Base-by-base conservation (phyloP, 371 early-diverging fungal genomes). In the Syncephalastrum monosporum region DNA sequence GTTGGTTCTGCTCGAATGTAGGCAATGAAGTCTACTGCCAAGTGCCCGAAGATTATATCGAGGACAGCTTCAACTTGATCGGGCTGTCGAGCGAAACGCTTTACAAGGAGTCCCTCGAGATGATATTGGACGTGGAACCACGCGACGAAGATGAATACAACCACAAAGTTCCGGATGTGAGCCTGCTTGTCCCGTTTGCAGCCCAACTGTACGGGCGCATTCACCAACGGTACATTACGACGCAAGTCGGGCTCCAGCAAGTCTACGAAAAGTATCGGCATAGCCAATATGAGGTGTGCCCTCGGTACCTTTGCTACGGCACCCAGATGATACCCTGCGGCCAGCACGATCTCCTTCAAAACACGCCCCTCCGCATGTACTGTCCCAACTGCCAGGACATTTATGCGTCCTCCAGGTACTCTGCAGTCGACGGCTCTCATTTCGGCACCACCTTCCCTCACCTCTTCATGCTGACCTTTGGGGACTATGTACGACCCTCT, bases 391-490 rank as follows among this genome's bases (percentile, higher is more conserved):
- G 93, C 66, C 87, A 87, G 55, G 93, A 94, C 72, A 71, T 96
- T 42, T 98, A 96, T 77, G 74, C 78, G 48, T 33, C 38, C 38
- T 33, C 38, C 38, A 33, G 38, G 15, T 47, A 29, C 41, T 38
- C 14, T 33, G 24, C 29, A 16, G 27, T 14, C n/a, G 42, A 15
- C 61, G 83, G 98, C 43, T 92, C 97, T 23, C 92, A 90, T 67
- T 99, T 98, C 82, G 98, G 98, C 17, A 91, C 92, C 6, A 91
- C 97, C 8, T 96, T 98, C 74, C 91, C 97, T 24, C 93, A 95
- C 68, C 81, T 98, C 64, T 84, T 98, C 57, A 82, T 95, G 63
- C 81, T 93, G 59, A 79, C 87, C 15, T 92, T 90, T 72, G 89
- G 92, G 15, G 83, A 94, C 41, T 65, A 84, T 15, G 69, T 84